phyloP scores from a whole-genome alignment of 2,329 filamentous ascomycete genomes.

The Colletotrichum gloeosporioides region DNA sequence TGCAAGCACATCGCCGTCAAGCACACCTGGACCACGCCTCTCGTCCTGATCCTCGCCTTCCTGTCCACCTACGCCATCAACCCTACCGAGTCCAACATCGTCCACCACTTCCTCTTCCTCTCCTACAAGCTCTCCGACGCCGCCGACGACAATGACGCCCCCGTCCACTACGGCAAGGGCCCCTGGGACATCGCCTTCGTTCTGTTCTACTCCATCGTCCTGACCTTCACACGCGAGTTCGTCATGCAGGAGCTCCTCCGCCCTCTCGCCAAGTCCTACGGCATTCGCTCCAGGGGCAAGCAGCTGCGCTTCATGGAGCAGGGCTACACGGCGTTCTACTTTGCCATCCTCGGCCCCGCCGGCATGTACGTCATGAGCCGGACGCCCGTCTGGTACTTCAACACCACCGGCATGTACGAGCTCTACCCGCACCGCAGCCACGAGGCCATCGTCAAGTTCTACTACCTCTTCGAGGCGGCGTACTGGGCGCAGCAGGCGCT shows the following conservation, averaged over 20 bases:
- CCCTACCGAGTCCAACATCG: slow-evolving; percentile 67
- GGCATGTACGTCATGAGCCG: slow-evolving; percentile 74
- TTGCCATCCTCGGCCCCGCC: slow-evolving; percentile 68
- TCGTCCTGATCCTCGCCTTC: slow-evolving; percentile 60
- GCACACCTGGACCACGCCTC: slow-evolving; percentile 49
- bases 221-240: slow-evolving; percentile 78
- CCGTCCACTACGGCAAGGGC: slow-evolving; percentile 73
- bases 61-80: slow-evolving; percentile 65
- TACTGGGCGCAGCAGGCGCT: slow-evolving; percentile 80
- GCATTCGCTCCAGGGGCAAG: slow-evolving; percentile 67
- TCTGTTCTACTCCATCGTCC: slow-evolving; percentile 72
- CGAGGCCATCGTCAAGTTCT: slow-evolving; percentile 72
- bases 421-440: slow-evolving; percentile 72
- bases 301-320: slow-evolving; percentile 79
- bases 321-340: slow-evolving; percentile 76
- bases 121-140: slow-evolving; percentile 66
- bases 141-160: slow-evolving; percentile 34
- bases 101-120: slow-evolving; percentile 71
- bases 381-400: slow-evolving; percentile 78
- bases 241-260: slow-evolving; percentile 74
- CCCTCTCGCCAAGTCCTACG: slow-evolving; percentile 63
- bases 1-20: slow-evolving; percentile 22
- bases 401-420: slow-evolving; percentile 75
- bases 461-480: slow-evolving; percentile 75
- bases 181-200: slow-evolving; percentile 72